A percentile compares a stretch with the other conserved stretches of the same genome.
Evolutionary conservation across 2,329 filamentous ascomycete genomes (phyloP).

Genomic region (Stemphylium vesicarium): DNA sequence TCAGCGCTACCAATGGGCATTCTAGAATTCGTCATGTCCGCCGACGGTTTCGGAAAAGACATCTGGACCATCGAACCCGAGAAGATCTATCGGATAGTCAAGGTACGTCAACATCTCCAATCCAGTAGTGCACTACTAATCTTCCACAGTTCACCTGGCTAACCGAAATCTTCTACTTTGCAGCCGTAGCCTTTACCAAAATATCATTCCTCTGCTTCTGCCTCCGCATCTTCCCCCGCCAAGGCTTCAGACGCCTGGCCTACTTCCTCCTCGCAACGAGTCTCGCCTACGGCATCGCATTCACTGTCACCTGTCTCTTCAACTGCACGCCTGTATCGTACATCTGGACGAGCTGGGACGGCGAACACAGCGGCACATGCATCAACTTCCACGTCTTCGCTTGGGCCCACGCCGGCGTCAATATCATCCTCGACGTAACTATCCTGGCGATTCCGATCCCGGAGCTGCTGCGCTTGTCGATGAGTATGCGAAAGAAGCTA

Average conservation of each 20-base stretch:
- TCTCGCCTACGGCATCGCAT: constrained; percentile 24
- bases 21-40: constrained; percentile 16
- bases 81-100: constrained; percentile 19
- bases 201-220: constrained; percentile 35
- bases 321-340: constrained; percentile 28
- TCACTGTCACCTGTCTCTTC: constrained; percentile 24
- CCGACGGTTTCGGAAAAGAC: constrained; percentile 55
- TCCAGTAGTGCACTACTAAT: not conserved
- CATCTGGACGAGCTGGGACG: constrained; percentile 32
- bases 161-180: constrained; percentile 39
- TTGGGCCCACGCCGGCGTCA: constrained; percentile 17
- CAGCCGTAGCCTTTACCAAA: constrained; percentile 23
- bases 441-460: constrained; percentile 26
- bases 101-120: not conserved
- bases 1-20: constrained; percentile 18
- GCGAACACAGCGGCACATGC: constrained; percentile 28
- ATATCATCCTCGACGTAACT: constrained; percentile 26
- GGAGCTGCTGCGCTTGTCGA: constrained; percentile 21
- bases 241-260: constrained; percentile 17
- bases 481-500: constrained; percentile 36
- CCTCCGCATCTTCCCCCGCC: constrained; percentile 35
- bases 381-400: constrained; percentile 29
- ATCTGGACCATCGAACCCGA: constrained; percentile 55
- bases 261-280: constrained; percentile 17
- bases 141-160: constrained; percentile 18